phyloP scores from a whole-genome alignment of 1,284 basidiomycete species.

The Stereum hirsutum region DNA sequence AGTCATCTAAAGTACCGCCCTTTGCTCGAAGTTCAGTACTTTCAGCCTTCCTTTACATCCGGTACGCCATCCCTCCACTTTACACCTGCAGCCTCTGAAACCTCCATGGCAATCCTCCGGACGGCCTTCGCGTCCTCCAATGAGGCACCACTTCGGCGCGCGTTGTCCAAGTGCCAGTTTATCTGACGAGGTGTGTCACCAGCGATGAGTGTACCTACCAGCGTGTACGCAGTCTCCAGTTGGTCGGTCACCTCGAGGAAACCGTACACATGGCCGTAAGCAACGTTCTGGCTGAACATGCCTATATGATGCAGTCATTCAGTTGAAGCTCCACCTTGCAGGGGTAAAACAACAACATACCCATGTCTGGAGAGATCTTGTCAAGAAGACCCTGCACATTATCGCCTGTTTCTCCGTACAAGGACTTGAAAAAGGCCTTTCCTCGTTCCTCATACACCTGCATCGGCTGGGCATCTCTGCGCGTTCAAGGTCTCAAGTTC shows the following conservation, averaged over 20 bases:
- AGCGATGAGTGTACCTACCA: conserved; percentile 41
- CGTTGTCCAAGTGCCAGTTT: conserved; percentile 44
- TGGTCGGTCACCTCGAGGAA: conserved; percentile 29
- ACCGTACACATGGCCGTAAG: conserved; percentile 40
- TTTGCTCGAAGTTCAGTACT: no score
- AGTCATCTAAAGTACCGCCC: no score
- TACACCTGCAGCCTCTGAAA: conserved; percentile 25
- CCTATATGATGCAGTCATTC: conserved; percentile 19
- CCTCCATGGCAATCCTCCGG: conserved; percentile 22
- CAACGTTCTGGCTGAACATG: conserved; percentile 42
- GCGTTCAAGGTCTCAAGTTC: conserved; percentile 22
- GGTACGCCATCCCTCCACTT: conserved; percentile 35
- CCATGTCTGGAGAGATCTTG: conserved; percentile 48
- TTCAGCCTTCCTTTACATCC: conserved; percentile 19
- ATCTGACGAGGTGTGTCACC: conserved; percentile 44
- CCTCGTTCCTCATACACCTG: conserved; percentile 34
- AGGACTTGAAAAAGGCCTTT: conserved; percentile 28
- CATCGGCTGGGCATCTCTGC: conserved; percentile 26
- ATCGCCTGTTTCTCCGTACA: conserved; percentile 42
- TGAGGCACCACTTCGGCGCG: conserved; percentile 22
- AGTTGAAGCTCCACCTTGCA: neutral
- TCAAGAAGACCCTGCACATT: conserved; percentile 31
- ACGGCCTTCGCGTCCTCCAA: conserved; percentile 22
- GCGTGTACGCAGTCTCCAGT: conserved; percentile 36
- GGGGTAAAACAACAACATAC: conserved; percentile 24